Conservation (phyloP, 345 rosid genomes). For the Laguncularia racemosa region DNA sequence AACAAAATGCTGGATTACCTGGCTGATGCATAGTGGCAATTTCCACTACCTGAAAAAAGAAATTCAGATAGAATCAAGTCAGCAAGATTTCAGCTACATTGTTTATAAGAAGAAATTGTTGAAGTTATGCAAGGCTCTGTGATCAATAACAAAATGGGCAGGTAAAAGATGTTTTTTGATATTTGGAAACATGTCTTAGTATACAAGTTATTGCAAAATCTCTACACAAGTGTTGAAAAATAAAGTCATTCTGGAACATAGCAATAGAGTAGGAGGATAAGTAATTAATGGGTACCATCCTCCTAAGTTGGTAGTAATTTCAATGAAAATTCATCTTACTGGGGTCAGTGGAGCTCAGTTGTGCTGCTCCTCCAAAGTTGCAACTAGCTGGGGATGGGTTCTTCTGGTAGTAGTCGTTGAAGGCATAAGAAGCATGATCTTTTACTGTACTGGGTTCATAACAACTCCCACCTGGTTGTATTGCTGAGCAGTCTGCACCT, state of each 20-base stretch:
- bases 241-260: too few species aligned
- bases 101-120: too few species aligned
- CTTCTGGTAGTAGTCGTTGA: constrained; percentile 92
- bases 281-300: neutral
- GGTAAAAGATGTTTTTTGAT: too few species aligned
- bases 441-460: constrained; percentile 59
- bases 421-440: constrained; percentile 93
- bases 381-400: constrained; percentile 89
- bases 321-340: constrained; percentile 43
- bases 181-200: too few species aligned
- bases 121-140: too few species aligned
- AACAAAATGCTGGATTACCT: constrained; percentile 18
- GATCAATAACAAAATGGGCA: too few species aligned
- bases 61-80: too few species aligned
- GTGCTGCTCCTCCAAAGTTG: constrained; percentile 86
- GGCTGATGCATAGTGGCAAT: constrained; percentile 48
- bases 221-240: too few species aligned
- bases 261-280: neutral
- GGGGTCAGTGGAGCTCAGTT: constrained; percentile 76
- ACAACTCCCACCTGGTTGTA: constrained; percentile 70
- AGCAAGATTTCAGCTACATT: too few species aligned
- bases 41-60: constrained; percentile 59
- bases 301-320: neutral
- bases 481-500: constrained; percentile 81
- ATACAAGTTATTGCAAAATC: too few species aligned